Conservation (phyloP, 371 early-diverging fungal species). For the Rhizomucor miehei region DNA sequence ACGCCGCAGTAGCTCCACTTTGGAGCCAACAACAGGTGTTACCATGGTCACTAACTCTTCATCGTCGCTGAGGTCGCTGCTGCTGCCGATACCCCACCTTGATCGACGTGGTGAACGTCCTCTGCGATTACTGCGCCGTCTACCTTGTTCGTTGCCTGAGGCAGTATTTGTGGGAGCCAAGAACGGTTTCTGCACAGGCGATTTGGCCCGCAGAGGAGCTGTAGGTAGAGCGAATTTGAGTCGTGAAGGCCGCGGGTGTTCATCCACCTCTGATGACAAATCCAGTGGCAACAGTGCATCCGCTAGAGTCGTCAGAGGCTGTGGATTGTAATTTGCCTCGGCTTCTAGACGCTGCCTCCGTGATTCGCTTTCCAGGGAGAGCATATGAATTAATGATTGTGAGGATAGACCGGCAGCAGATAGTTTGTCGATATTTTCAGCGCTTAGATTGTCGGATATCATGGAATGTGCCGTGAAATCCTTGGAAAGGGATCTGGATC, state of each 20-base stretch:
- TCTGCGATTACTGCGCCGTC: not conserved
- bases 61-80: slow-evolving; percentile 20
- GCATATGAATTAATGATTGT: slow-evolving; percentile 23
- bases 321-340: slow-evolving; percentile 3
- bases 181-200: slow-evolving; percentile 7
- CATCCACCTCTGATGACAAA: not conserved
- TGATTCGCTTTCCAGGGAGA: slow-evolving; percentile 21
- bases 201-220: slow-evolving; percentile 11
- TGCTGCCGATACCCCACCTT: slow-evolving; percentile 16
- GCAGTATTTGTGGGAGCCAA: slow-evolving; percentile 5
- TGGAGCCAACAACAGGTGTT: slow-evolving; percentile 33
- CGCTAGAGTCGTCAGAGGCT: slow-evolving; percentile 7
- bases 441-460: slow-evolving; percentile 8
- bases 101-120: slow-evolving; percentile 17
- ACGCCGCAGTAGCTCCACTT: slow-evolving; percentile 35
- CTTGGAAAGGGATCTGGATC: slow-evolving; percentile 12
- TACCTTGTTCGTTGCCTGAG: not conserved
- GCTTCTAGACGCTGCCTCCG: slow-evolving; percentile 16
- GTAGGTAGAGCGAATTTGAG: slow-evolving; percentile 22
- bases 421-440: slow-evolving; percentile 10
- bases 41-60: slow-evolving; percentile 18
- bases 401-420: slow-evolving; percentile 13
- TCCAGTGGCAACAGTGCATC: slow-evolving; percentile 23
- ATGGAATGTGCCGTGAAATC: slow-evolving; percentile 7
- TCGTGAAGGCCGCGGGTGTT: slow-evolving; percentile 15